phyloP scores from a whole-genome alignment of 2,329 filamentous ascomycete species.

The Ramularia endophylla region DNA sequence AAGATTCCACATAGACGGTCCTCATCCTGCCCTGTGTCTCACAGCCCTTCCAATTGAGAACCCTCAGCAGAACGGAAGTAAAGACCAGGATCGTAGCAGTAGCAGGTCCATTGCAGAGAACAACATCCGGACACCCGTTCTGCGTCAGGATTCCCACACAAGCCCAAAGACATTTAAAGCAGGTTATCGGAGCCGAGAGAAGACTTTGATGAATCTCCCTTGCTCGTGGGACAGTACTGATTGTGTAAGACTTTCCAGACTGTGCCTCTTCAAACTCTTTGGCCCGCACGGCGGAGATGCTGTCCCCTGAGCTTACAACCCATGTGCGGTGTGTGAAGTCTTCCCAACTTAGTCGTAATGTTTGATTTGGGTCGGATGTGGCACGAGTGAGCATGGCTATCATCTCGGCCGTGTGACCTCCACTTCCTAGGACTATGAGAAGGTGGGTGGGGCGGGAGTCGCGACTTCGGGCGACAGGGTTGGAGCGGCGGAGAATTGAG shows the following conservation, averaged over 20 bases:
- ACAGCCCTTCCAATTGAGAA: constrained; percentile 39
- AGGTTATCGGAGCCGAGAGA: constrained; percentile 64
- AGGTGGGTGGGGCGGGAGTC: constrained; percentile 50
- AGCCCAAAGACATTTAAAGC: constrained; percentile 57
- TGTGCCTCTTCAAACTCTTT: constrained; percentile 53
- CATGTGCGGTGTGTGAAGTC: constrained; percentile 66
- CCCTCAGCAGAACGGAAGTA: constrained; percentile 51
- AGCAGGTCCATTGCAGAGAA: constrained; percentile 83
- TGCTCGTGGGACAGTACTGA: constrained; percentile 67
- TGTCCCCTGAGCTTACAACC: constrained; percentile 70
- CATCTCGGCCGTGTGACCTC: constrained; percentile 95
- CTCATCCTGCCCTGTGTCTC: constrained; percentile 52
- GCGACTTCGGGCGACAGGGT: constrained; percentile 21
- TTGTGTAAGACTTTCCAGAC: constrained; percentile 48
- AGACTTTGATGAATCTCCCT: constrained; percentile 77
- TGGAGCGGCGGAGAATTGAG: constrained; percentile 34
- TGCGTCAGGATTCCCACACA: constrained; percentile 52
- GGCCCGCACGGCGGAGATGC: constrained; percentile 60
- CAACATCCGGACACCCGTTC: constrained; percentile 54
- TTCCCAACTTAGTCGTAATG: constrained; percentile 34
- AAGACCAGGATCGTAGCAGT: constrained; percentile 73
- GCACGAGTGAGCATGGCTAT: constrained; percentile 68
- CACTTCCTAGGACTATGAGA: constrained; percentile 80
- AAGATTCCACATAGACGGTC: constrained; percentile 85
- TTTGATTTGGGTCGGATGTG: constrained; percentile 33